A percentile compares a stretch with the other conserved stretches of the same genome.
Conservation (phyloP, 805 yeast species). For the Lipomyces spencermartinsiae region DNA sequence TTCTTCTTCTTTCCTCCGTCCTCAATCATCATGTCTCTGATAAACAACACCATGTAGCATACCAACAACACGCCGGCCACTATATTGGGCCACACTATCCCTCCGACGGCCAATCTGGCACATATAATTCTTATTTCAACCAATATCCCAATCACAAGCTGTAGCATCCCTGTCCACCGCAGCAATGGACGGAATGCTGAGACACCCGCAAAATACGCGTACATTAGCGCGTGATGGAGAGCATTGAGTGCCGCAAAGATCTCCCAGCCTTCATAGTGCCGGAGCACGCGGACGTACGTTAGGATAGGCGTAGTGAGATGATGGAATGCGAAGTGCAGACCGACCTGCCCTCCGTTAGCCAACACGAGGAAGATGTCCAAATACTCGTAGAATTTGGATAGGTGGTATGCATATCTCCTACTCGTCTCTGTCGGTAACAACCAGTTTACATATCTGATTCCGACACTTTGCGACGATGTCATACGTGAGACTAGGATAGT, state of each 20-base stretch:
- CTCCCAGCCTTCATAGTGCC: constrained; percentile 7
- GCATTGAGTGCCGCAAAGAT: constrained; percentile 7
- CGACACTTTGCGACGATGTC: not conserved
- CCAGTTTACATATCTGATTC: not conserved
- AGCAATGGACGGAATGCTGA: constrained; percentile 6
- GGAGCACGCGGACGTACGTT: constrained; percentile 11
- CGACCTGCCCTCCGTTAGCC: constrained; percentile 11
- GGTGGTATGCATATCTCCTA: constrained; percentile 1
- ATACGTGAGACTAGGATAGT: constrained; percentile 4
- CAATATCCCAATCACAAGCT: constrained; percentile 3
- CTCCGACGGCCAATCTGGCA: constrained; percentile 2
- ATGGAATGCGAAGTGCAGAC: constrained; percentile 12
- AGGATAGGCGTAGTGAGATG: constrained; percentile 13
- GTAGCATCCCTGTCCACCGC: not conserved
- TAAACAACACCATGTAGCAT: constrained; percentile 3
- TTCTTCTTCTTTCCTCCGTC: no score
- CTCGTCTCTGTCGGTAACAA: constrained; percentile 5
- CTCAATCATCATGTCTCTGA: not conserved
- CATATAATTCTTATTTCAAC: not conserved
- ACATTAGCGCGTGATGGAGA: constrained; percentile 7
- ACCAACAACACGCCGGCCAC: constrained; percentile 2
- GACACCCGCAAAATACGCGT: constrained; percentile 7
- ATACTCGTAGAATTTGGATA: constrained; percentile 14
- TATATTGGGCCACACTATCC: constrained; percentile 6
- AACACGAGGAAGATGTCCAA: constrained; percentile 9